Evolutionary conservation across 2,329 filamentous ascomycete genomes (phyloP).

Genomic region (Ophiostoma perfectum): DNA sequence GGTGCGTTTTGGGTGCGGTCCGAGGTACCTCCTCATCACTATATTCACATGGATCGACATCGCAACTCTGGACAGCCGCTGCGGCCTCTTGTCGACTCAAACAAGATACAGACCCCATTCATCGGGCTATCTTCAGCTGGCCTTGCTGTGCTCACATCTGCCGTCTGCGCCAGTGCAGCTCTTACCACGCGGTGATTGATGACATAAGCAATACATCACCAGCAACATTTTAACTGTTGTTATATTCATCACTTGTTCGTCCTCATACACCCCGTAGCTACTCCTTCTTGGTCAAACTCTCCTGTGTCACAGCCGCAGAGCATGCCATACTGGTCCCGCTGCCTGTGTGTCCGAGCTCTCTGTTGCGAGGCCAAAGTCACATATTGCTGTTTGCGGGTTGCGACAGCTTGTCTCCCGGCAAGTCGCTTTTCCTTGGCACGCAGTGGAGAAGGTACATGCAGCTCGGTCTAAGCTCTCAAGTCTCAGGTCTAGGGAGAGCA

Average conservation of each 20-base stretch:
- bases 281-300: not conserved
- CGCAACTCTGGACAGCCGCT: too few relatives aligned
- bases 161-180: not conserved
- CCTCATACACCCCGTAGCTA: not conserved
- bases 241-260: not conserved
- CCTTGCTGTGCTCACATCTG: too few relatives aligned
- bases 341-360: constrained; percentile 1
- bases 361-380: too few relatives aligned
- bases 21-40: too few relatives aligned
- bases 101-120: too few relatives aligned
- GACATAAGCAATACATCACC: not conserved
- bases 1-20: too few relatives aligned
- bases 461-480: too few relatives aligned
- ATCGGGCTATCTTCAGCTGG: too few relatives aligned
- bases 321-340: not conserved
- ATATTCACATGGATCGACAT: too few relatives aligned
- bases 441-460: constrained; percentile 18
- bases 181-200: not conserved
- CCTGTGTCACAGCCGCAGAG: constrained; percentile 5
- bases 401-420: not conserved
- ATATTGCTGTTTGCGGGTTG: not conserved
- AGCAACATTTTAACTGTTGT: not conserved
- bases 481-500: too few relatives aligned
- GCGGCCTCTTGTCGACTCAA: too few relatives aligned
- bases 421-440: constrained; percentile 19